These are phyloP conservation scores for Candida hungchunana DNA, from an alignment of 805 yeast genomes.

Conservation along the genomic window DNA sequence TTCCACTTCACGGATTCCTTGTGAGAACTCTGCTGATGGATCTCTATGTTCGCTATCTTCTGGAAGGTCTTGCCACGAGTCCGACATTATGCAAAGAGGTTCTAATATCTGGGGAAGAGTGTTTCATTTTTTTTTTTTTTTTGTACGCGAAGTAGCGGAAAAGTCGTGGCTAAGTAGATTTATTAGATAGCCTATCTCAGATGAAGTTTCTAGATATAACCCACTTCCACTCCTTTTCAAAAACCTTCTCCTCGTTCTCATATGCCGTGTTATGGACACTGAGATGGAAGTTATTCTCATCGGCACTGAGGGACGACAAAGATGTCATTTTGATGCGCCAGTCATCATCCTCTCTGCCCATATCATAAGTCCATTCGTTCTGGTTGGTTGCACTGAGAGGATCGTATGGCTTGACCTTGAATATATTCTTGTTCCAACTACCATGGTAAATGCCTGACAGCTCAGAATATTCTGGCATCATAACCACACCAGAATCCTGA, in stretches of 20 bases:
- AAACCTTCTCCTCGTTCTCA: constrained; percentile 30
- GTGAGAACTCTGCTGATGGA: constrained; percentile 5
- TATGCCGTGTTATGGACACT: constrained; percentile 32
- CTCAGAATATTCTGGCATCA: constrained; percentile 30
- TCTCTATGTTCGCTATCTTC: constrained; percentile 10
- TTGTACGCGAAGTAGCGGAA: too few species aligned
- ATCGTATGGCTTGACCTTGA: constrained; percentile 34
- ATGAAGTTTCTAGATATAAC: constrained; percentile 31
- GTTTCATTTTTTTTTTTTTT: too few species aligned
- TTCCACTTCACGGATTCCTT: constrained; percentile 54
- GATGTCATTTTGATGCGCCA: constrained; percentile 36
- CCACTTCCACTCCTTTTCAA: constrained; percentile 33
- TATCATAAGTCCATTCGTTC: constrained; percentile 37
- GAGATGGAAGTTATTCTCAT: constrained; percentile 31
- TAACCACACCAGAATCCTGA: constrained; percentile 32
- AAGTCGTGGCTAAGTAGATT: too few species aligned
- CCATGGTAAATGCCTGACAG: constrained; percentile 38
- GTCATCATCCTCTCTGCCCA: constrained; percentile 34
- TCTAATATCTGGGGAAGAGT: too few species aligned
- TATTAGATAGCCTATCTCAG: too few species aligned
- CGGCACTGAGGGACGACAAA: constrained; percentile 30
- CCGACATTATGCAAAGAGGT: constrained; percentile 22
- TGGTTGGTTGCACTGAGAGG: constrained; percentile 38
- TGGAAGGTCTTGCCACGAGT: constrained; percentile 29
- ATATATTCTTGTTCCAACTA: constrained; percentile 35